Percentiles rank a stretch among this genome's conserved stretches.
Conservation (phyloP, 1,284 basidiomycete species). For the Ceratobasidium sp. region DNA sequence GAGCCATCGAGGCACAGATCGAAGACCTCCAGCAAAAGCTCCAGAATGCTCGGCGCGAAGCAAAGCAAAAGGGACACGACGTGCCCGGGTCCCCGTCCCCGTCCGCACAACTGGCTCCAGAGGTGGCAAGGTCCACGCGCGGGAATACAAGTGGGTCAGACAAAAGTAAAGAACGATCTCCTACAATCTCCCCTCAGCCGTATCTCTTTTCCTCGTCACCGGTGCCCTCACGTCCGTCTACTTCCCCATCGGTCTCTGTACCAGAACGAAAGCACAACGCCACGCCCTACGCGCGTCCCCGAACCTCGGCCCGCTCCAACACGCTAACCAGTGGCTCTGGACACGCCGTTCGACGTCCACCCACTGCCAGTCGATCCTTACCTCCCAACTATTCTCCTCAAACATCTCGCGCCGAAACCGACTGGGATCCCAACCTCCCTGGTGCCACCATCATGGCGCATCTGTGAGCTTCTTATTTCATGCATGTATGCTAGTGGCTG, state of each 20-base stretch:
- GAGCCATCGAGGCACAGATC: conserved; percentile 80
- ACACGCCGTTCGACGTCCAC: conserved; percentile 59
- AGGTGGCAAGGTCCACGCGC: conserved; percentile 41
- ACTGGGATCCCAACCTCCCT: conserved; percentile 85
- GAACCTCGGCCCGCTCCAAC: conserved; percentile 12
- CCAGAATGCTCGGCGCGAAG: conserved; percentile 60
- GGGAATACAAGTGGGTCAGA: conserved; percentile 43
- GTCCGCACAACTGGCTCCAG: conserved; percentile 4
- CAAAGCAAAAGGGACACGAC: conserved; percentile 52
- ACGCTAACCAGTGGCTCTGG: conserved; percentile 31
- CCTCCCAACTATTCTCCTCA: conserved; percentile 42
- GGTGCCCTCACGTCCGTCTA: conserved; percentile 44
- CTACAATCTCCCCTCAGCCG: conserved; percentile 44
- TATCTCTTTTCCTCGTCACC: conserved; percentile 39
- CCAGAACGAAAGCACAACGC: conserved; percentile 41
- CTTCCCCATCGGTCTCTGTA: conserved; percentile 41
- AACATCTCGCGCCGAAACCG: conserved; percentile 71
- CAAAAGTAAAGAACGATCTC: conserved; percentile 42
- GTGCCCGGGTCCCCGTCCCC: conserved; percentile 30
- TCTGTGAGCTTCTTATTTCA: conserved; percentile 65
- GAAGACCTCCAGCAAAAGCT: conserved; percentile 76
- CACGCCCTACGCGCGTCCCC: conserved; percentile 35
- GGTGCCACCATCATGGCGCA: conserved; percentile 74
- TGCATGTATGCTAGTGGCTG: conserved; percentile 45
- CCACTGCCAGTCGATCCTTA: conserved; percentile 35